A percentile compares a stretch with the other conserved stretches of the same genome.
These are phyloP conservation scores for Adansonia madagascariensis DNA, from an alignment of 441 rosid genomes.

Conservation along the genomic window DNA sequence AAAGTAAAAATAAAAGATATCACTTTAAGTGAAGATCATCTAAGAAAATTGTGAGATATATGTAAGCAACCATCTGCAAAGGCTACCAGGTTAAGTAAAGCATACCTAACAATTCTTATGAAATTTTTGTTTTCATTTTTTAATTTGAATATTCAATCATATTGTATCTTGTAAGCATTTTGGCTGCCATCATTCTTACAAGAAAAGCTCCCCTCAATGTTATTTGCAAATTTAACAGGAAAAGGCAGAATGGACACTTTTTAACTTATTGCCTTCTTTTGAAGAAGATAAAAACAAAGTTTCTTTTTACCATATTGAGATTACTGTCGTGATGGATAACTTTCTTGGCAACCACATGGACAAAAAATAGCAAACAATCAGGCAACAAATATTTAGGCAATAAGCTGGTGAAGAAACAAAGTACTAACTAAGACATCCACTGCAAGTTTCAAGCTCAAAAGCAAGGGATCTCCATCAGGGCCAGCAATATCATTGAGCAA, in stretches of 20 bases:
- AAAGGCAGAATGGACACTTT: not conserved
- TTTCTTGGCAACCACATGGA: slow-evolving; percentile 16
- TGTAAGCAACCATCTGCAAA: not conserved
- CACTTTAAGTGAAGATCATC: not conserved
- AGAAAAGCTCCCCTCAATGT: not conserved
- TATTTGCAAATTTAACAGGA: not conserved
- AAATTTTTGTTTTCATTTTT: not conserved
- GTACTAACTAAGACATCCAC: slow-evolving; percentile 94
- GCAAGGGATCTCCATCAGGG: slow-evolving; percentile 84
- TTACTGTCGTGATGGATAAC: not conserved
- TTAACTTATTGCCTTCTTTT: not conserved
- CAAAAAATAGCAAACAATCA: not conserved
- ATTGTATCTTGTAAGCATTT: not conserved
- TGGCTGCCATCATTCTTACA: not conserved
- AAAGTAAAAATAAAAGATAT: not conserved
- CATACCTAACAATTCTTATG: not conserved
- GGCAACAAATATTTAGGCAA: slow-evolving; percentile 7
- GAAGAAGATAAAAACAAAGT: not conserved
- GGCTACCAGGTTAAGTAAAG: not conserved
- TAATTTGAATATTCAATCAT: slow-evolving; percentile 3
- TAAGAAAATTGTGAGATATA: not conserved
- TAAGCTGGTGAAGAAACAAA: slow-evolving; percentile 19
- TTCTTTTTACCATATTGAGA: not conserved
- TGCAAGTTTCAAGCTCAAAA: slow-evolving; percentile 89
- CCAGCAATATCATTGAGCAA: slow-evolving; percentile 94